A percentile compares a stretch with the other conserved stretches of the same genome.
phyloP scores from a whole-genome alignment of 2,329 filamentous ascomycete species.

The Penicillium sp. region DNA sequence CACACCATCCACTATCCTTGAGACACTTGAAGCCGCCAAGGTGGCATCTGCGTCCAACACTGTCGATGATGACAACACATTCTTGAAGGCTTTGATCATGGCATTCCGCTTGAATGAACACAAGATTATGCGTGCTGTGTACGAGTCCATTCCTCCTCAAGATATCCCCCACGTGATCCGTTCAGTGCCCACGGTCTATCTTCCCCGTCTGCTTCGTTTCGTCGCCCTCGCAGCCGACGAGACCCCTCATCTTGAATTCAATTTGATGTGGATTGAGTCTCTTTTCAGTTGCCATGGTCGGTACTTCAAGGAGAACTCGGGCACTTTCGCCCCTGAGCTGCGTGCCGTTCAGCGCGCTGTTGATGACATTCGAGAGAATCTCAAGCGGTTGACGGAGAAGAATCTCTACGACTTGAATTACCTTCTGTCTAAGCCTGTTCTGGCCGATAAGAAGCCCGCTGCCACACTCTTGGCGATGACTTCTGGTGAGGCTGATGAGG shows the following conservation, averaged over 20 bases:
- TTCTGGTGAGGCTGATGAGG: constrained; percentile 21
- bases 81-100: constrained; percentile 92
- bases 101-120: constrained; percentile 91
- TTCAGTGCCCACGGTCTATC: constrained; percentile 78
- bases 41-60: constrained; percentile 40
- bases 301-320: constrained; percentile 77
- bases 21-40: constrained; percentile 60
- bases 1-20: constrained; percentile 79
- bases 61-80: constrained; percentile 67
- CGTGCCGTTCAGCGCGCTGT: constrained; percentile 79
- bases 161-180: constrained; percentile 77
- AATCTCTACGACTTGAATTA: constrained; percentile 90
- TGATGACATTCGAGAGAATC: constrained; percentile 74
- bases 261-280: constrained; percentile 86
- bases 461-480: constrained; percentile 33
- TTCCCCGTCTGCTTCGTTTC: constrained; percentile 79
- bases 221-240: constrained; percentile 85
- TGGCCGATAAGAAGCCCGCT: constrained; percentile 30
- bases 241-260: constrained; percentile 92
- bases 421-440: constrained; percentile 57
- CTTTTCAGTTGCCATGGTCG: constrained; percentile 76
- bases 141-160: constrained; percentile 72
- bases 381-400: constrained; percentile 78
- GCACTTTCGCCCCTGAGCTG: constrained; percentile 78
- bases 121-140: constrained; percentile 77